Percentiles rank a stretch among this genome's conserved stretches.
phyloP scores from a whole-genome alignment of 2,329 filamentous ascomycete species.

The Pezicula neosporulosa region DNA sequence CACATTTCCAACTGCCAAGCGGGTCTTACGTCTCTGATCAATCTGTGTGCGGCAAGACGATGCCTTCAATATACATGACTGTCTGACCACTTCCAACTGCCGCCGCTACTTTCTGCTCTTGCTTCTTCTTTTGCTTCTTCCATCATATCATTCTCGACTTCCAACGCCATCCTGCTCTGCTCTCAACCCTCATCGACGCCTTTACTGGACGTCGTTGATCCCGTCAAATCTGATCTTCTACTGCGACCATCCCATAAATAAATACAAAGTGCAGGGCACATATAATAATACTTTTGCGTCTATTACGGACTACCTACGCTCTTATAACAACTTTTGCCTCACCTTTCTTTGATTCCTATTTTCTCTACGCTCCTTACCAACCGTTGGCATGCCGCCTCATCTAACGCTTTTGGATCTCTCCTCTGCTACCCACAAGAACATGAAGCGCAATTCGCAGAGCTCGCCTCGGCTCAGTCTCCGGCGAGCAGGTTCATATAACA shows the following conservation, averaged over 20 bases:
- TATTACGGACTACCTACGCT: constrained; percentile 2
- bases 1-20: no score
- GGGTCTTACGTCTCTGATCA: no score
- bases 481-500: constrained; percentile 53
- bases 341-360: constrained; percentile 16
- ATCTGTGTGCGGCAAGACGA: no score
- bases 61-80: no score
- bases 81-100: background rate
- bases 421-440: constrained; percentile 24
- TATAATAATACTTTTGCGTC: constrained; percentile 5
- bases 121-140: background rate
- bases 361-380: constrained; percentile 26
- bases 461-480: constrained; percentile 55
- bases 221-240: background rate
- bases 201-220: no score
- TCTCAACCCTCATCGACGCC: background rate
- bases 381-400: constrained; percentile 22
- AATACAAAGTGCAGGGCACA: constrained; percentile 20
- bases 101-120: no score
- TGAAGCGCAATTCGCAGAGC: constrained; percentile 29
- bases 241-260: constrained; percentile 1
- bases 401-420: constrained; percentile 29
- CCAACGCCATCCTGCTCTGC: background rate
- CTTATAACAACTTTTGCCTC: constrained; percentile 17
- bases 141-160: background rate